Base-by-base conservation (phyloP, 2,329 filamentous ascomycete genomes). In the Boeremia exigua region DNA sequence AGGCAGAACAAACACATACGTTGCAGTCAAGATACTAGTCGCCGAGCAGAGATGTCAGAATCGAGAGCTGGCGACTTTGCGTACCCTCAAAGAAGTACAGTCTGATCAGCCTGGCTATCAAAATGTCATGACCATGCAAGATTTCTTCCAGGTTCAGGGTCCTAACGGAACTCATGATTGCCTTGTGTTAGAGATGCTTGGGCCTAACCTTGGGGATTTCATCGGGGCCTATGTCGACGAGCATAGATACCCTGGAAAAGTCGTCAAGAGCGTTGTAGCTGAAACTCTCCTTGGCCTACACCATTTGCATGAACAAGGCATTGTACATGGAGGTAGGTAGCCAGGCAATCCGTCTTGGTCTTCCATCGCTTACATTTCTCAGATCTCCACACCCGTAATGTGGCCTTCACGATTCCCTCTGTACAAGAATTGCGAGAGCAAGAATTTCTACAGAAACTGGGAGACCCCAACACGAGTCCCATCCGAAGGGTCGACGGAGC, bases 91-190 rank as follows among this genome's bases (percentile, higher is more conserved):
- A 4, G n/a, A n/a, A n/a, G n/a, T n/a, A 11, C 36, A 42, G n/a
- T 47, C n/a, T 15, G 19, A 42, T 5, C 29, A 47, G 11, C 43
- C 49, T 30, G 23, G 36, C 19, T 54, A 43, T 15, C 55, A 55
- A 32, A 61, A 79, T 66, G 33, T 79, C 10, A 71, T 78, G 34
- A 66, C 57, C 19, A 38, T 80, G 19, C 54, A 76, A 23, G 73
- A 79, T 56, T 23, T 67, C 15, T 81, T 81, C 33, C 33, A 73
- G 7, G 45, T 77, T 39, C 37, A 61, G 2, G 78, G 80, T 9
- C 78, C 78, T 6, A 82, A 82, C 63, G 78, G 80, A 10, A 67
- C 29, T 2, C 79, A 82, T 58, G 59, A 69, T n/a, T 82, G 79
- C 60, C 62, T 81, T 0, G 74, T 82, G 6, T 71, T 76, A 40